phyloP scores from a whole-genome alignment of 768 basidiomycete genomes.

The Kwoniella shandongensis region DNA sequence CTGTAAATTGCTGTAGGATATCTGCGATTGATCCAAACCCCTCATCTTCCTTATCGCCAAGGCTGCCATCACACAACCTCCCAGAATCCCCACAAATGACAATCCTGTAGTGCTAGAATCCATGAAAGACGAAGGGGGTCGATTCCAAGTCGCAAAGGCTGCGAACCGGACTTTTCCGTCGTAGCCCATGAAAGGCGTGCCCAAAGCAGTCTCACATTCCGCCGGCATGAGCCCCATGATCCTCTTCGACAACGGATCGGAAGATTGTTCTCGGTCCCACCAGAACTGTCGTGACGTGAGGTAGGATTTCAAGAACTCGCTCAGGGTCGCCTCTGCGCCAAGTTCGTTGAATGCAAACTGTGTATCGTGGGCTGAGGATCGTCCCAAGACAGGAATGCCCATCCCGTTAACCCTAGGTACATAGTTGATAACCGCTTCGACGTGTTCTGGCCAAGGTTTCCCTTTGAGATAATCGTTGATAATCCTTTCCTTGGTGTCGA shows the following conservation, averaged over 20 bases:
- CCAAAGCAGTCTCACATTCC: slow-evolving; percentile 28
- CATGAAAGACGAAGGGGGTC: slow-evolving; percentile 31
- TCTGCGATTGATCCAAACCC: slow-evolving; percentile 41
- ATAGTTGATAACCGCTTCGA: slow-evolving; percentile 39
- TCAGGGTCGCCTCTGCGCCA: slow-evolving; percentile 14
- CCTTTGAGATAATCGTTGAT: slow-evolving; percentile 33
- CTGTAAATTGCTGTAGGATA: slow-evolving; percentile 47
- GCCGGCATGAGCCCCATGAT: slow-evolving; percentile 39
- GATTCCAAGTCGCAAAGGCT: slow-evolving; percentile 42
- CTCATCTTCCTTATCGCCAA: slow-evolving; percentile 40
- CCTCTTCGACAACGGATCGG: slow-evolving; percentile 22
- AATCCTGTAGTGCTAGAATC: slow-evolving; percentile 32
- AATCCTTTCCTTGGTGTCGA: slow-evolving; percentile 18
- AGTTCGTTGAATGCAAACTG: slow-evolving; percentile 18
- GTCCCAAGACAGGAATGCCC: slow-evolving; percentile 16
- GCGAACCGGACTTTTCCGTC: slow-evolving; percentile 41
- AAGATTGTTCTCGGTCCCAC: slow-evolving; percentile 35
- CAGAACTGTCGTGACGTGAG: slow-evolving; percentile 33
- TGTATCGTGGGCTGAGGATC: not conserved
- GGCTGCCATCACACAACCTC: slow-evolving; percentile 38
- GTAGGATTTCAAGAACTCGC: slow-evolving; percentile 25
- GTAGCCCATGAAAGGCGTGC: slow-evolving; percentile 24
- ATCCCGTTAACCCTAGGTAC: slow-evolving; percentile 7
- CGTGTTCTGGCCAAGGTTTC: slow-evolving; percentile 30
- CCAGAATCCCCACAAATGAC: slow-evolving; percentile 38